Base-by-base conservation (phyloP, 2,329 filamentous ascomycete species). In the Tolypocladium nubicola region DNA sequence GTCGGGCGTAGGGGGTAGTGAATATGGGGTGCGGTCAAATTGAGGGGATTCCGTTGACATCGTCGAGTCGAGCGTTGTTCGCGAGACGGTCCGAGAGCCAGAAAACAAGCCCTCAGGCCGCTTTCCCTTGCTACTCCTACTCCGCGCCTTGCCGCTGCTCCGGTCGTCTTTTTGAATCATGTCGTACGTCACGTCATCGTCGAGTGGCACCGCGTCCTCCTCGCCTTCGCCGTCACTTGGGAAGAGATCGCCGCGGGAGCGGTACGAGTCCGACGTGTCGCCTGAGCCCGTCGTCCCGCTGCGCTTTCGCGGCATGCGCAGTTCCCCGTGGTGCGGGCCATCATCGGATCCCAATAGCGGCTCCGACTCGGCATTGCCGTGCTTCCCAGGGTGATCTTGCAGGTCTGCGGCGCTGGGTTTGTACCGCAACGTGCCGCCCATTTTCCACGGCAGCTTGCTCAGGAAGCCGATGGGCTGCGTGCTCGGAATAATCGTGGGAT, bases 391-490 rank as follows among this genome's bases (percentile, higher is more conserved):
- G 63, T 96, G 87, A 59, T 97, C 93, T 65, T 92, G 90, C 61
- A 97, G 71, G 73, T 96, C 90, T 53, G 93, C 92, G 37, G 90
- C 91, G 57, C 89, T 95, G 38, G 93, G 93, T 69, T 90, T 90
- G 70, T 97, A 97, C 67, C 89, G 82, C 64, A 96, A 71, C 3
- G 87, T 89, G 4, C 88, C 86, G 40, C 91, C 90, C 67, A 96
- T 78, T 66, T 87, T 90, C 79, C 90, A 97, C 14, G 93, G 92
- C 61, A 97, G 75, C 56, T 87, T 81, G 63, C 89, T 87, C 45
- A 96, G 72, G 66, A 97, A 97, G 0, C 92, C 90, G 62, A 96
- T 82, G 54, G 91, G 85, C 50, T 88, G 89, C 4, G 89, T 92
- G 65, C 87, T 90, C 1, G 91, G 90, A 55, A 96, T 95, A n/a